Conservation (phyloP, 2,329 filamentous ascomycete species). For the Penicillium sp. region DNA sequence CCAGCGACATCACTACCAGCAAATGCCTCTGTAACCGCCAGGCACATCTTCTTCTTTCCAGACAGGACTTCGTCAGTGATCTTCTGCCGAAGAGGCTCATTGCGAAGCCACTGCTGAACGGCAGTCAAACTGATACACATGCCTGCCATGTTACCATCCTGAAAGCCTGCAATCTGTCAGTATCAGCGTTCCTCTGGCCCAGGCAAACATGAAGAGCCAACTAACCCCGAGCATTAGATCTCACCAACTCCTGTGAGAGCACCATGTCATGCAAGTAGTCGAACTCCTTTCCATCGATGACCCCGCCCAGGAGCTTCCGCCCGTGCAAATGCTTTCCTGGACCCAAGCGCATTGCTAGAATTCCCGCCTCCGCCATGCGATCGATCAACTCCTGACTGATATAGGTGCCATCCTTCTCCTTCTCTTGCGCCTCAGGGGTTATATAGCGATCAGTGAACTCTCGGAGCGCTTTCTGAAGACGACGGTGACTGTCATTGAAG, state of each 20-base stretch:
- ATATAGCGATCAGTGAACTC: conserved; percentile 64
- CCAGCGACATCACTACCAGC: conserved; percentile 75
- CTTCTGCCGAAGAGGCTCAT: conserved; percentile 57
- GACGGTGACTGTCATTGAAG: conserved; percentile 65
- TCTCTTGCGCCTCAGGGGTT: conserved; percentile 64
- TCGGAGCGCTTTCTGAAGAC: conserved; percentile 60
- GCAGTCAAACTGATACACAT: conserved; percentile 76
- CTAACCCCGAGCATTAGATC: conserved; percentile 63
- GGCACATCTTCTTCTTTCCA: conserved; percentile 77
- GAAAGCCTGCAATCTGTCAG: too few species aligned
- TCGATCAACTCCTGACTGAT: conserved; percentile 65
- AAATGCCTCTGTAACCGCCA: conserved; percentile 83
- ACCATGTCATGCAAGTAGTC: conserved; percentile 82
- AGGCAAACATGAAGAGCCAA: too few species aligned
- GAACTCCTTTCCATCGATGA: conserved; percentile 67
- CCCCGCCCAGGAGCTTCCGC: conserved; percentile 58
- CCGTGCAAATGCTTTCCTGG: conserved; percentile 74
- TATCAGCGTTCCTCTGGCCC: too few species aligned
- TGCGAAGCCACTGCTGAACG: conserved; percentile 69
- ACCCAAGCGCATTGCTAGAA: conserved; percentile 73
- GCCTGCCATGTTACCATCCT: conserved; percentile 78
- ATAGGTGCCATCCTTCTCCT: conserved; percentile 63
- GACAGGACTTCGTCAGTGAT: conserved; percentile 64
- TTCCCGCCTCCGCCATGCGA: conserved; percentile 62
- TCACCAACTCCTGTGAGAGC: conserved; percentile 61